phyloP scores from a whole-genome alignment of 1,139 yeast species.

The Protomyces inouyei region DNA sequence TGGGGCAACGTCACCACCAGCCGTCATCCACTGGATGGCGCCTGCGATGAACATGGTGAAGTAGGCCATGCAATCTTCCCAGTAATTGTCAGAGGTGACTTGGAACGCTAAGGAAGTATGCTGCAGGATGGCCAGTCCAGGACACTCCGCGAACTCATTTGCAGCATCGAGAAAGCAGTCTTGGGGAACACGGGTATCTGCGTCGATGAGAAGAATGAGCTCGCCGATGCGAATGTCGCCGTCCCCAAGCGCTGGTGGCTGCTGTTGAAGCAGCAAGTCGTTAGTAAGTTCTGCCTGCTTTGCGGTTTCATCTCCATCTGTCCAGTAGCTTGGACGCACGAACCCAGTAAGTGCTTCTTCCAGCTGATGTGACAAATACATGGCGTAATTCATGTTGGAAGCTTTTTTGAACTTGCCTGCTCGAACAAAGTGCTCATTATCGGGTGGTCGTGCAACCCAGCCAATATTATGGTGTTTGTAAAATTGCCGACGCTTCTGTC shows the following conservation, averaged over 20 bases:
- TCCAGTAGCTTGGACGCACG: slow-evolving; percentile 20
- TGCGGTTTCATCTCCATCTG: slow-evolving; percentile 16
- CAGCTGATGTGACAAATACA: slow-evolving; percentile 29
- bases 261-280: slow-evolving; percentile 10
- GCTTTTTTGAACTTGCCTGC: slow-evolving; percentile 33
- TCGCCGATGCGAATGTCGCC: slow-evolving; percentile 32
- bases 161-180: slow-evolving; percentile 33
- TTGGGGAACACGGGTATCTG: slow-evolving; percentile 32
- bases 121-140: slow-evolving; percentile 32
- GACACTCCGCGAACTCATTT: slow-evolving; percentile 30
- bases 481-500: slow-evolving; percentile 24
- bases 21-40: slow-evolving; percentile 31
- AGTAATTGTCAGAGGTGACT: slow-evolving; percentile 29
- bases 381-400: slow-evolving; percentile 31
- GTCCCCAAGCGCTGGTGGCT: slow-evolving; percentile 26
- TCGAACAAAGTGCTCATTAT: slow-evolving; percentile 30
- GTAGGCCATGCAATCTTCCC: slow-evolving; percentile 32
- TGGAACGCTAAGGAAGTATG: slow-evolving; percentile 31
- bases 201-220: slow-evolving; percentile 30
- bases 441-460: slow-evolving; percentile 31
- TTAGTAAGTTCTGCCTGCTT: slow-evolving; percentile 11
- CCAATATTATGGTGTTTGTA: slow-evolving; percentile 31
- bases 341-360: slow-evolving; percentile 28
- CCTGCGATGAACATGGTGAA: slow-evolving; percentile 31
- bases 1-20: slow-evolving; percentile 32